A percentile compares a stretch with the other conserved stretches of the same genome.
Evolutionary conservation across 768 basidiomycete genomes (phyloP).

Genomic region (Hemileccinum rubropunctum): DNA sequence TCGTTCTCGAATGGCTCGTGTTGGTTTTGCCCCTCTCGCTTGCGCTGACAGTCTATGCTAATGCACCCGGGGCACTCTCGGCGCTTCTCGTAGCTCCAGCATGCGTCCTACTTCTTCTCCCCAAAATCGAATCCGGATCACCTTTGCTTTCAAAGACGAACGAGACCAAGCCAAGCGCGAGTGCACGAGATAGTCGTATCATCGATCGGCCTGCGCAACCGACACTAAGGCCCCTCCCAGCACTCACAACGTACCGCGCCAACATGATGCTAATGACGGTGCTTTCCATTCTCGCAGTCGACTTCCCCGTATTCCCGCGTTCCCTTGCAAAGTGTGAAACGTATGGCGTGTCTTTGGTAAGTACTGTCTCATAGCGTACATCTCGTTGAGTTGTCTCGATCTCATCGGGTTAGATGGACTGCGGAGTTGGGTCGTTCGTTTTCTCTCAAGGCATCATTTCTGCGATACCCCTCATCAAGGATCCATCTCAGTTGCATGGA

Average conservation of each 20-base stretch:
- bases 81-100: slow-evolving; percentile 47
- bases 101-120: slow-evolving; percentile 40
- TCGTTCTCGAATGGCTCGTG: slow-evolving; percentile 55
- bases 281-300: slow-evolving; percentile 90
- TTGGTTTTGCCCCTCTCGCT: slow-evolving; percentile 78
- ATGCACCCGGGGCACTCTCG: slow-evolving; percentile 51
- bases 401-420: slow-evolving; percentile 74
- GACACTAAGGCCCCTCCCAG: slow-evolving; percentile 52
- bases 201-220: neutral
- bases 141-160: slow-evolving; percentile 49
- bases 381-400: neutral
- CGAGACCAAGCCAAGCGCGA: neutral
- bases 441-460: slow-evolving; percentile 94
- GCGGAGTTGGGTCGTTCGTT: slow-evolving; percentile 96
- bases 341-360: slow-evolving; percentile 89
- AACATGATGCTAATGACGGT: slow-evolving; percentile 96
- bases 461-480: slow-evolving; percentile 74
- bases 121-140: slow-evolving; percentile 42
- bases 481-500: slow-evolving; percentile 49
- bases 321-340: slow-evolving; percentile 89
- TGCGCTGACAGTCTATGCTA: slow-evolving; percentile 74
- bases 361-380: slow-evolving; percentile 18
- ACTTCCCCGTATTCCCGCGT: slow-evolving; percentile 91
- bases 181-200: neutral
- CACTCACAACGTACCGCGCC: slow-evolving; percentile 83